These are phyloP conservation scores for Scheffersomyces illinoinensis DNA, from an alignment of 1,139 yeast species.

Conservation along the genomic window DNA sequence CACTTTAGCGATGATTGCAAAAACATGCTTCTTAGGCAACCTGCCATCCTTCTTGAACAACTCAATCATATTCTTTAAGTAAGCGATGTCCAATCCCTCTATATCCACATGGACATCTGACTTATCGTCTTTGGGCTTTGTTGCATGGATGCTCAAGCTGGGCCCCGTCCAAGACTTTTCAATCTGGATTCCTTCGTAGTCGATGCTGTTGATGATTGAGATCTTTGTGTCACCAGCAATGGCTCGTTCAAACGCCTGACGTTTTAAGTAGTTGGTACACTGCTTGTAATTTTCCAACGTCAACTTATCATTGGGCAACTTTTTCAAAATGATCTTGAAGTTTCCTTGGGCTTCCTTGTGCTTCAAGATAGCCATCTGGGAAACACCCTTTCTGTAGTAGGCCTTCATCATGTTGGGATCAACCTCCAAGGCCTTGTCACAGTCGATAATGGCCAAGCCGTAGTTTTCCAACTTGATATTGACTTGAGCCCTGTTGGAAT, in stretches of 20 bases:
- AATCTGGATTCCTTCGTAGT: conserved; percentile 51
- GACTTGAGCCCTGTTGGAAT: conserved; percentile 89
- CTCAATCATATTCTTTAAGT: conserved; percentile 65
- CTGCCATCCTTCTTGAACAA: conserved; percentile 71
- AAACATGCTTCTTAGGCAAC: conserved; percentile 78
- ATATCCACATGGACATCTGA: conserved; percentile 25
- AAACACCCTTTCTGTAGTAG: conserved; percentile 80
- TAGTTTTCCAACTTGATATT: conserved; percentile 83
- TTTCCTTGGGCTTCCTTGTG: conserved; percentile 75
- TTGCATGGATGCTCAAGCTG: conserved; percentile 41
- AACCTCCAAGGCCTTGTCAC: conserved; percentile 66
- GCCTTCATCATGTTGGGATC: conserved; percentile 76
- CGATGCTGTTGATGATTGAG: conserved; percentile 39
- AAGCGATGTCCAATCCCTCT: conserved; percentile 43
- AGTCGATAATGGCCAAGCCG: conserved; percentile 80
- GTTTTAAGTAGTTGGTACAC: conserved; percentile 66
- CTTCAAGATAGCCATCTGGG: conserved; percentile 73
- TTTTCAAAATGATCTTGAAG: conserved; percentile 61
- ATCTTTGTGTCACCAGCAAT: conserved; percentile 64
- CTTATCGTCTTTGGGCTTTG: conserved; percentile 17
- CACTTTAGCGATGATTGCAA: conserved; percentile 77
- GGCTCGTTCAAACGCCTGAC: conserved; percentile 83
- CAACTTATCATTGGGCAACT: conserved; percentile 68
- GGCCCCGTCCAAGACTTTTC: conserved; percentile 73
- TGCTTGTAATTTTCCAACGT: conserved; percentile 67